Conservation (phyloP, 1,284 basidiomycete species). For the Boletus smithii region DNA sequence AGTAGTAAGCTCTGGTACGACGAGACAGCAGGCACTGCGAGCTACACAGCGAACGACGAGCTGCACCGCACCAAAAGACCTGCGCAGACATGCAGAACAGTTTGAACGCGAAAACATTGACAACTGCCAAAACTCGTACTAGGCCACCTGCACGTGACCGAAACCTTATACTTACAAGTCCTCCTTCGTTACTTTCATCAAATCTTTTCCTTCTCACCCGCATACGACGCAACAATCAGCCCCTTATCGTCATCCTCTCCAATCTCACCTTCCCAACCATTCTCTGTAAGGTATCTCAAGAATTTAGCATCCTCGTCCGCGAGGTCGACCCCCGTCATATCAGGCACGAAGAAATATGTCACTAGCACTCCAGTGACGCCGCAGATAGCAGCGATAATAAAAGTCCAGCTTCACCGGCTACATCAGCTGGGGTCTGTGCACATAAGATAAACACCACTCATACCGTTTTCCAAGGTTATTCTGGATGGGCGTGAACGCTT, state of each 20-base stretch:
- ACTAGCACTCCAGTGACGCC: constrained; percentile 60
- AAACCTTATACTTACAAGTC: too few species aligned
- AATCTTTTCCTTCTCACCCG: constrained; percentile 16
- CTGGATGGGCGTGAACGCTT: constrained; percentile 76
- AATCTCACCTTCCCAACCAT: constrained; percentile 66
- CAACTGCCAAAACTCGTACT: too few species aligned
- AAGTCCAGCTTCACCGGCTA: constrained; percentile 53
- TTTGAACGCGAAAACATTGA: too few species aligned
- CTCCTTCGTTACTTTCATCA: not conserved
- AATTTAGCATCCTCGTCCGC: constrained; percentile 65
- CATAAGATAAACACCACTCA: constrained; percentile 1
- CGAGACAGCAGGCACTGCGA: constrained; percentile 16
- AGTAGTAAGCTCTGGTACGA: constrained; percentile 28
- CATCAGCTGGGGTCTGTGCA: constrained; percentile 11
- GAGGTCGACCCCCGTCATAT: constrained; percentile 68
- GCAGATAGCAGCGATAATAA: constrained; percentile 69
- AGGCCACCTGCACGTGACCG: constrained; percentile 29
- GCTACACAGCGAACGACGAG: constrained; percentile 25
- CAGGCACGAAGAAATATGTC: constrained; percentile 68
- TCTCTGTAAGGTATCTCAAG: constrained; percentile 54
- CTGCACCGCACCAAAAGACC: constrained; percentile 27
- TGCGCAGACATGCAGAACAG: constrained; percentile 30
- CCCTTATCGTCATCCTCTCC: constrained; percentile 52
- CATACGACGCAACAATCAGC: constrained; percentile 30
- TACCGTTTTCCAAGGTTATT: constrained; percentile 61